Base-by-base conservation (phyloP, 164 flowering plant genomes). In the Annona cherimola region DNA sequence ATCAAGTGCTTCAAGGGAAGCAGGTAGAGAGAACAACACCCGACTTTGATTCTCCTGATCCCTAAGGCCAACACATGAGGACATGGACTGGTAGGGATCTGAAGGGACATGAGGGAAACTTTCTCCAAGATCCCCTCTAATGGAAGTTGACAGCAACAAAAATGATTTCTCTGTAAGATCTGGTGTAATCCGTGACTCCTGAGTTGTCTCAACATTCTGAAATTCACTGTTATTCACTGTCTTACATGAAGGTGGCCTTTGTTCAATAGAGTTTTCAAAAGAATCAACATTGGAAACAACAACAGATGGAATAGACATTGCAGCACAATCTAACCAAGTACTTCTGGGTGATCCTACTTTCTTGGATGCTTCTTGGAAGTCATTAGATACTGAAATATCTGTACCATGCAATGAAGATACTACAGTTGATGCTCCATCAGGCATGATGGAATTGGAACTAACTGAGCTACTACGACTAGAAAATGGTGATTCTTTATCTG, bases 301-400 rank as follows among this genome's bases (percentile, higher is more conserved):
- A 7, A 39, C 44, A 26, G 45, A 39, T 5, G 11, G 6, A 50
- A 42, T 69, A 45, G 42, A 4, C 26, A 50, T 68, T 40, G 40
- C 61, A 26, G 46, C 4, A 14, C 41, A 68, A 50, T 39, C 61
- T 42, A 69, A 40, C 20, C 14, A 40, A 35, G 62, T 54, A 40
- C 16, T 9, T n/a, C 5, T 3, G 35, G 42, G 5, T 60, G n/a
- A 26, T 39, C 71, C 45, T 55, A 54, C 71, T 14, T 57, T 16
- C 16, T 18, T 63, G 40, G 63, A 45, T n/a, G 12, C 16, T 39
- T 69, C 63, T 40, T 42, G 71, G 59, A 54, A 55, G 5, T 81
- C 88, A 83, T 73, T 76, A 44, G 86, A 80, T 69, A 86, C 80
- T 64, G 87, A 84, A 77, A 82, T 75, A 72, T 81, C 87, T 68